phyloP scores from a whole-genome alignment of 495 filamentous ascomycete species.

The Chaetomidium leptoderma region DNA sequence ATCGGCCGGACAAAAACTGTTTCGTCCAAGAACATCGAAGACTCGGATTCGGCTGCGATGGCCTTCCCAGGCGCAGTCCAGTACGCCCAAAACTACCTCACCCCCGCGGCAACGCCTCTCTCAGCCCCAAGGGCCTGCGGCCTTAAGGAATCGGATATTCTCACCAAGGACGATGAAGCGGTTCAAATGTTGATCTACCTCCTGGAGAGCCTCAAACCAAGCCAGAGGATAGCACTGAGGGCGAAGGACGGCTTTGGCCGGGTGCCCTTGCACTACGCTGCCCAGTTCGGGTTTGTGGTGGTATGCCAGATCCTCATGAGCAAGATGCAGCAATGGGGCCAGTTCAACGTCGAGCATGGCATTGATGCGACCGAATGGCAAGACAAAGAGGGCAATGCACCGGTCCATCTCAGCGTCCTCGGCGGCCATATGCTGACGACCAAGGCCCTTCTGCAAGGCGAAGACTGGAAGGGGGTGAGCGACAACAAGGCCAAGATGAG shows the following conservation, averaged over 20 bases:
- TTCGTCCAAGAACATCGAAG: slow-evolving; percentile 41
- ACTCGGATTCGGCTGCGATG: slow-evolving; percentile 46
- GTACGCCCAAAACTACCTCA: slow-evolving; percentile 58
- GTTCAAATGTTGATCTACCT: slow-evolving; percentile 71
- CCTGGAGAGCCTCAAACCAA: slow-evolving; percentile 61
- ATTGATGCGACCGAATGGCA: slow-evolving; percentile 86
- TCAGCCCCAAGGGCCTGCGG: slow-evolving; percentile 41
- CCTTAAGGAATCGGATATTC: slow-evolving; percentile 50
- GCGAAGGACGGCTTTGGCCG: slow-evolving; percentile 75
- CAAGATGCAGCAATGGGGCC: slow-evolving; percentile 81
- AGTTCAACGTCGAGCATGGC: slow-evolving; percentile 76
- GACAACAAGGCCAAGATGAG: slow-evolving; percentile 57
- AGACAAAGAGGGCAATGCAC: slow-evolving; percentile 86
- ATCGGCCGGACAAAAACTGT: slow-evolving; percentile 75
- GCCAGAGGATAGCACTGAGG: slow-evolving; percentile 65
- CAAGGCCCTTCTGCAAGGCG: slow-evolving; percentile 69
- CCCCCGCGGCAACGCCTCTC: slow-evolving; percentile 65
- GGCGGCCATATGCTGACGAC: slow-evolving; percentile 87
- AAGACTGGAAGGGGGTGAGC: slow-evolving; percentile 62
- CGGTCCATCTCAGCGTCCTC: slow-evolving; percentile 86
- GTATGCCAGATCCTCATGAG: slow-evolving; percentile 84
- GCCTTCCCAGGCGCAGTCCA: slow-evolving; percentile 50
- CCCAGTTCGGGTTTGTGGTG: slow-evolving; percentile 85
- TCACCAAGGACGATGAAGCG: slow-evolving; percentile 67
- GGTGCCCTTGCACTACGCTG: slow-evolving; percentile 89